phyloP scores from a whole-genome alignment of 164 flowering plant genomes.

The Magnolia sinica region DNA sequence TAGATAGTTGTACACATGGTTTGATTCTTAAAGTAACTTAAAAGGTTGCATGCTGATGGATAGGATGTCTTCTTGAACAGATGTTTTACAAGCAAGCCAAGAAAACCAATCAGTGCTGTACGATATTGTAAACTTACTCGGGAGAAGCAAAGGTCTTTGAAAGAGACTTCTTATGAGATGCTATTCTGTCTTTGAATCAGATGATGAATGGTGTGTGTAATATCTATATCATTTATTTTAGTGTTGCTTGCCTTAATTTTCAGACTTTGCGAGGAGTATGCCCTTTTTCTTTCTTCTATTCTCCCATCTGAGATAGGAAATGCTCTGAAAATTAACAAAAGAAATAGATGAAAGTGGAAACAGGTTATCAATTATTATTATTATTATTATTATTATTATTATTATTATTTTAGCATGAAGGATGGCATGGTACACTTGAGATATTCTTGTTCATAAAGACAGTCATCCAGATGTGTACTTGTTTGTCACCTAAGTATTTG shows the following conservation, averaged over 20 bases:
- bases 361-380: not conserved
- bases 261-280: not conserved
- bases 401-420: not conserved
- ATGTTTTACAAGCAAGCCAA: constrained; percentile 99
- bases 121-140: constrained; percentile 47
- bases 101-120: constrained; percentile 92
- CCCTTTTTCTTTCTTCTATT: not conserved
- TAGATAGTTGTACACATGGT: not conserved
- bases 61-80: constrained; percentile 31
- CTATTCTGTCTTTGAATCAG: not conserved
- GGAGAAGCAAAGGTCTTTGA: not conserved
- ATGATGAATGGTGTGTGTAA: not conserved
- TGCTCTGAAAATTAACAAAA: not conserved
- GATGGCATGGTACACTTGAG: not conserved
- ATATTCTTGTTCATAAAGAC: too few species aligned
- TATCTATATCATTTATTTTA: not conserved
- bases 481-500: too few species aligned
- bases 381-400: too few species aligned
- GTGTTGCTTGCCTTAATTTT: not conserved
- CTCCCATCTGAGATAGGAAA: not conserved
- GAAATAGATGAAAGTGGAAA: not conserved
- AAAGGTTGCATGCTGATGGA: not conserved
- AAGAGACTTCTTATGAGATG: not conserved
- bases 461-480: too few species aligned
- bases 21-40: not conserved